Evolutionary conservation across 768 basidiomycete genomes (phyloP), one percentile per base, ranked within the genome.

Genomic region (Phylloporus scabripes): DNA sequence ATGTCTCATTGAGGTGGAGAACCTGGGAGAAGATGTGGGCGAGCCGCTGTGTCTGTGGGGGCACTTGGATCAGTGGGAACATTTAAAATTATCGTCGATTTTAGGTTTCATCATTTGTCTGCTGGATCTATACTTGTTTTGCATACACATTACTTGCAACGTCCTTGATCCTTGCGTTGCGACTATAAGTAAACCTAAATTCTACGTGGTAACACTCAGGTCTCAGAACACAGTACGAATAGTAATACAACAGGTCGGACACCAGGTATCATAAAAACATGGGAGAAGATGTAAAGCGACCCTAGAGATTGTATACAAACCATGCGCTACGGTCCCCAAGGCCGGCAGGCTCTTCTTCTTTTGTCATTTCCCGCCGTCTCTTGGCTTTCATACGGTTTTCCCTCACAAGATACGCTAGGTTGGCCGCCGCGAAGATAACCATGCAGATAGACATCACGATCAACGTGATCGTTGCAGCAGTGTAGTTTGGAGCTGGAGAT

Each of bases 31-130:
- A 68, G 53, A 72, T 71, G 56, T 88, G 81, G 82, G 63, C 62
- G 28, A 62, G 58, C 20, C 73, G 73, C 21, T 91, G 87, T 63
- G 71, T 89, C 17, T 91, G 87, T 66, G 85, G 84, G 23, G 87
- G 87, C 9, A 57, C 65, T 9, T 90, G 87, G 87, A 54, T 58
- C 34, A 58, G 23, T 23, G 60, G 56, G 28, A 54, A 55, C 17
- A 4, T 37, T 14, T 67, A 44, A n/a, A 18, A 12, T 14, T 20
- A 38, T 10, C 37, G 7, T 5, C 5, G 18, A 8, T 11, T 18
- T 37, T 18, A 37, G 7, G 36, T 37, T 37, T 37, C 9, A 20
- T 20, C 18, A 20, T 18, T 37, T 37, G 36, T 20, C 36, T 37
- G 36, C 17, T 37, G 36, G n/a, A 36, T 17, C 17, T 33, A 5